A percentile compares a stretch with the other conserved stretches of the same genome.
phyloP scores from a whole-genome alignment of 2,329 filamentous ascomycete genomes.

The Aureobasidium sp. region DNA sequence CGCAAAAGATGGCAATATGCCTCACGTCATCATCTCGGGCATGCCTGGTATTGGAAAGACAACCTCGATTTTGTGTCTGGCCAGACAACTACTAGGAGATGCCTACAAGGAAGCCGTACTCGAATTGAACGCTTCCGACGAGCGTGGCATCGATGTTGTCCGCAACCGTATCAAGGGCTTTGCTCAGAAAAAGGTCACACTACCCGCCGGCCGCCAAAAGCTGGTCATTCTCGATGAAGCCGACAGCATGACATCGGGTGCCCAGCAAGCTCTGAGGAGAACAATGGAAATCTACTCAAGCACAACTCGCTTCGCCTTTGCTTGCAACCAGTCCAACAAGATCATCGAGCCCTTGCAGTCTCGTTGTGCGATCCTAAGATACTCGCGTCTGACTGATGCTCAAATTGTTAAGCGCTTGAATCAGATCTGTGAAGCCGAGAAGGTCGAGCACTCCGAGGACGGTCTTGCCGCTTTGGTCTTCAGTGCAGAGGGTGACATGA shows the following conservation, averaged over 20 bases:
- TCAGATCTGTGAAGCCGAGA: conserved; percentile 89
- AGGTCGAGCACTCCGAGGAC: conserved; percentile 84
- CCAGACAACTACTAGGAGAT: conserved; percentile 81
- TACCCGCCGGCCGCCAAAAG: conserved; percentile 86
- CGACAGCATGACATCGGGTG: conserved; percentile 92
- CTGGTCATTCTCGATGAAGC: conserved; percentile 96
- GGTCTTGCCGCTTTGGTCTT: conserved; percentile 94
- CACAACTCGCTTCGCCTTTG: conserved; percentile 94
- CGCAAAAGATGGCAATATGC: conserved; percentile 98
- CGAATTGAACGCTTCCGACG: conserved; percentile 93
- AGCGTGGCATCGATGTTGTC: conserved; percentile 94
- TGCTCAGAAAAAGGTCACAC: conserved; percentile 96
- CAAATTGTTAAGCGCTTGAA: conserved; percentile 85
- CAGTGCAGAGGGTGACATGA: conserved; percentile 96
- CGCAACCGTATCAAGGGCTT: conserved; percentile 97
- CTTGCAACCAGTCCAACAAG: conserved; percentile 98
- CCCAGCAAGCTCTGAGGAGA: conserved; percentile 85
- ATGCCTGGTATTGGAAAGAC: conserved; percentile 99
- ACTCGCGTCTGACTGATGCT: conserved; percentile 81
- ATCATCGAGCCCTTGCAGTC: conserved; percentile 99
- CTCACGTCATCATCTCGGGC: conserved; percentile 97
- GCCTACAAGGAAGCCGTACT: conserved; percentile 96
- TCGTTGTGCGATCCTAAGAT: conserved; percentile 89
- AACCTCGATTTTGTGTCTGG: conserved; percentile 87
- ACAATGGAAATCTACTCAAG: conserved; percentile 99